phyloP scores from a whole-genome alignment of 2,329 filamentous ascomycete species.

The Gliomastix tumulicola region DNA sequence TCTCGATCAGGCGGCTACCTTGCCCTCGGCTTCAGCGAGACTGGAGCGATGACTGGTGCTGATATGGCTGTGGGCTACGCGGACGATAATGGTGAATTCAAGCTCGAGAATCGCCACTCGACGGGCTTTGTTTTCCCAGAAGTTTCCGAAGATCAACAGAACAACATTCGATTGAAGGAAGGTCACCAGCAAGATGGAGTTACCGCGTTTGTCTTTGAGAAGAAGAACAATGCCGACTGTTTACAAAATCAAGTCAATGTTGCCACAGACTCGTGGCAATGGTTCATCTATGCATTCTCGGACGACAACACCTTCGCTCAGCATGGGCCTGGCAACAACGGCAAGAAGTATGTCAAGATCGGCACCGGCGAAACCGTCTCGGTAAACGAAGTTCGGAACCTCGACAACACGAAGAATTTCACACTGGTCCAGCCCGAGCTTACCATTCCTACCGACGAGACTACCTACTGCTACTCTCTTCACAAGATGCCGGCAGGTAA shows the following conservation, averaged over 20 bases:
- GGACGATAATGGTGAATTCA: slow-evolving; percentile 2
- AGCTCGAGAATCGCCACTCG: slow-evolving; percentile 1
- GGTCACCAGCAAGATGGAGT: slow-evolving; percentile 3
- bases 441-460: slow-evolving; percentile 2
- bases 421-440: slow-evolving; percentile 1
- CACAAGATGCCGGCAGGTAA: slow-evolving; percentile 2
- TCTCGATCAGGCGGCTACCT: slow-evolving; percentile 3
- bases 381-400: slow-evolving; percentile 1
- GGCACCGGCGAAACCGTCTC: slow-evolving; percentile 2
- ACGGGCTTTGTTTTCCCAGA: slow-evolving; percentile 2
- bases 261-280: slow-evolving; percentile 2
- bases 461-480: slow-evolving; percentile 3
- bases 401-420: slow-evolving; percentile 3
- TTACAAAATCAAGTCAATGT: slow-evolving; percentile 3
- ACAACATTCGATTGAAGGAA: slow-evolving; percentile 3
- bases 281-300: slow-evolving; percentile 4
- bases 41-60: slow-evolving; percentile 4
- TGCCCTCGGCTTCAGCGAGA: slow-evolving; percentile 4
- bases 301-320: slow-evolving; percentile 4
- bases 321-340: slow-evolving; percentile 2
- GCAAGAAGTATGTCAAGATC: slow-evolving; percentile 3
- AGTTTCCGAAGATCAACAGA: slow-evolving; percentile 1
- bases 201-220: slow-evolving; percentile 3
- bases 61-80: slow-evolving; percentile 4
- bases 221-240: slow-evolving; percentile 2